A percentile compares a stretch with the other conserved stretches of the same genome.
phyloP scores from a whole-genome alignment of 2,329 filamentous ascomycete species.

The Teratosphaeria zuluensis region DNA sequence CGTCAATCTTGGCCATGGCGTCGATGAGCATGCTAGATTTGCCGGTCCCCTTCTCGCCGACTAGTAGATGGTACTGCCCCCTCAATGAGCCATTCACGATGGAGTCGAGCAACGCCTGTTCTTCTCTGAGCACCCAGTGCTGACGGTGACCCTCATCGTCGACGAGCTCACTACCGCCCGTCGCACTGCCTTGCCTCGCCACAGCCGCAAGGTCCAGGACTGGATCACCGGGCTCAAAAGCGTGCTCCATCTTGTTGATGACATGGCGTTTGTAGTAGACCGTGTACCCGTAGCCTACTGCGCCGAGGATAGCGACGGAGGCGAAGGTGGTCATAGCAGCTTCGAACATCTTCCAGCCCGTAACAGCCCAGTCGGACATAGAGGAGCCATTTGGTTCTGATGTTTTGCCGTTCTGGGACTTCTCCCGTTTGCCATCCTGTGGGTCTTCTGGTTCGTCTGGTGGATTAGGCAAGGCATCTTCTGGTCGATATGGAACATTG shows the following conservation, averaged over 20 bases:
- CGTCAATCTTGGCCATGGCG: conserved; percentile 86
- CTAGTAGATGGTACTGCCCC: conserved; percentile 83
- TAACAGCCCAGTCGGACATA: conserved; percentile 21
- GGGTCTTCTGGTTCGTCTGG: conserved; percentile 9
- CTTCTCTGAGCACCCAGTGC: conserved; percentile 74
- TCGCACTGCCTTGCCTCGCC: conserved; percentile 19
- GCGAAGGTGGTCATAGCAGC: conserved; percentile 42
- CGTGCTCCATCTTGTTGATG: conserved; percentile 82
- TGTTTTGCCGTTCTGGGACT: conserved; percentile 4
- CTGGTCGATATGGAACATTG: conserved; percentile 6
- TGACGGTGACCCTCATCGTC: conserved; percentile 43
- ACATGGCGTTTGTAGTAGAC: conserved; percentile 76
- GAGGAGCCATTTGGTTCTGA: neutral
- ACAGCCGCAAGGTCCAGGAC: conserved; percentile 51
- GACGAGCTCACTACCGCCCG: conserved; percentile 18
- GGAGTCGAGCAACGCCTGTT: conserved; percentile 71
- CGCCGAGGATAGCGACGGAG: conserved; percentile 39
- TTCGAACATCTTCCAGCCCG: conserved; percentile 44
- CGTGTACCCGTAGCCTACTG: conserved; percentile 41
- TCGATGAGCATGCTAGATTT: conserved; percentile 96
- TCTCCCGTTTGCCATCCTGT: neutral
- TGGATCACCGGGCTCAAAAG: conserved; percentile 83
- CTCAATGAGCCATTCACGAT: conserved; percentile 64
- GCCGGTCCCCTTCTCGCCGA: conserved; percentile 92
- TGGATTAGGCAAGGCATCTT: conserved; percentile 4